Evolutionary conservation across 257 asterid species (phyloP), one percentile per base, ranked within the genome.

Genomic region (Solanum virginianum): DNA sequence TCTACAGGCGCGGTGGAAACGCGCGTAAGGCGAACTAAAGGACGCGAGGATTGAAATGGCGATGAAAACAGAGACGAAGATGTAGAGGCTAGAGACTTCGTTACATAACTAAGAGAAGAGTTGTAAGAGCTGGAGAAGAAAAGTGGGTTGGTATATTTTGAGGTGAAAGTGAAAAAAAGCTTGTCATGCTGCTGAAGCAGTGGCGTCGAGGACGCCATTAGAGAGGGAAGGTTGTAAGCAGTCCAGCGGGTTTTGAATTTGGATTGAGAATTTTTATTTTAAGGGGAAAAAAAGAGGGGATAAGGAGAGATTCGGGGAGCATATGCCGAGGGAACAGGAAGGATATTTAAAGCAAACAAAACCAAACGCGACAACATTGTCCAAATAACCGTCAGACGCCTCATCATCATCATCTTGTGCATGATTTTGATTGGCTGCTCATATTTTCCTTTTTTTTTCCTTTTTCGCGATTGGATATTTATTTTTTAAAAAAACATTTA

Each of bases 1-100:
- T 94, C 98, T 60, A 93, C 92, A 36, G 98, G 93, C 39, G 89
- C 97, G 51, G 96, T 96, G 85, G 99, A 87, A 36, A 96, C 98
- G 56, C 95, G 93, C 77, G 93, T 11, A 77, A 90, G 43, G 1
- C 85, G 82, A 65, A 57, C 10, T 24, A 87, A 84, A 9, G 82
- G 85, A 41, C 71, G 85, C 13, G 80, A 68, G 9, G 81, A 88
- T 51, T 72, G 91, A 20, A 77, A 85, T 49, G 84, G 85, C 36
- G 87, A 56, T 12, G 88, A 84, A 81, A 88, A 85, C 80, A 80
- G 53, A 17, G 91, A 83, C 2, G 91, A 87, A 70, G 94, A 85
- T 51, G 85, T 63, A 62, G 89, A 87, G 56, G 80, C 74, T 54
- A 86, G 85, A 72, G 91, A 86, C 81, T 72, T 82, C 18, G 88